Percentiles rank a stretch among this genome's conserved stretches.
phyloP scores from a whole-genome alignment of 176 grass and related monocot species.

The Tillandsia fasciculata region DNA sequence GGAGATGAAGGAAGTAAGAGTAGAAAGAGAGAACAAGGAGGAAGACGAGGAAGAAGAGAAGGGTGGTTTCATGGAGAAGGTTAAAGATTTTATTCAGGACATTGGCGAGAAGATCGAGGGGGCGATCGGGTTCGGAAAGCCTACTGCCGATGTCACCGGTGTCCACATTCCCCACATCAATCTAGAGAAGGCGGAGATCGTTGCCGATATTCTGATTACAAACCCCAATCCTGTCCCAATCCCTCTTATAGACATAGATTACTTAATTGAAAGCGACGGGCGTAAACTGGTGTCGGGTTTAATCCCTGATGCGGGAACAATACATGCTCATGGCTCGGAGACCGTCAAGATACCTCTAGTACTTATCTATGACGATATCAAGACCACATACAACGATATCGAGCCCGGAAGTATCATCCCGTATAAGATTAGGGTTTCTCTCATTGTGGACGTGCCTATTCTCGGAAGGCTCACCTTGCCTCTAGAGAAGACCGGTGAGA shows the following conservation, averaged over 20 bases:
- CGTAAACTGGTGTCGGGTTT: slow-evolving; percentile 83
- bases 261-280: slow-evolving; percentile 89
- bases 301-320: slow-evolving; percentile 90
- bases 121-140: slow-evolving; percentile 86
- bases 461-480: slow-evolving; percentile 78
- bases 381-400: slow-evolving; percentile 72
- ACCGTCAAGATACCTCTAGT: slow-evolving; percentile 85
- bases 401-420: slow-evolving; percentile 89
- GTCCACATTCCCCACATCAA: slow-evolving; percentile 79
- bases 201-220: slow-evolving; percentile 81
- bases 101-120: slow-evolving; percentile 92
- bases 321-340: slow-evolving; percentile 77
- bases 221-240: slow-evolving; percentile 95
- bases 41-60: no score
- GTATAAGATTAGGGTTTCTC: slow-evolving; percentile 59
- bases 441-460: slow-evolving; percentile 80
- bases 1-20: no score
- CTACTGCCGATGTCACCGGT: slow-evolving; percentile 59
- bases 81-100: slow-evolving; percentile 95
- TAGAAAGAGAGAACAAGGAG: no score
- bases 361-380: slow-evolving; percentile 74
- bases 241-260: slow-evolving; percentile 91
- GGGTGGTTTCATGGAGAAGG: slow-evolving; percentile 58
- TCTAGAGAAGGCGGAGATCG: slow-evolving; percentile 69
- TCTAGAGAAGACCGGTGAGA: slow-evolving; percentile 69